Evolutionary conservation across 2,329 filamentous ascomycete species (phyloP), one percentile per base, ranked within the genome.

Genomic region (Trichophyton rubrum): DNA sequence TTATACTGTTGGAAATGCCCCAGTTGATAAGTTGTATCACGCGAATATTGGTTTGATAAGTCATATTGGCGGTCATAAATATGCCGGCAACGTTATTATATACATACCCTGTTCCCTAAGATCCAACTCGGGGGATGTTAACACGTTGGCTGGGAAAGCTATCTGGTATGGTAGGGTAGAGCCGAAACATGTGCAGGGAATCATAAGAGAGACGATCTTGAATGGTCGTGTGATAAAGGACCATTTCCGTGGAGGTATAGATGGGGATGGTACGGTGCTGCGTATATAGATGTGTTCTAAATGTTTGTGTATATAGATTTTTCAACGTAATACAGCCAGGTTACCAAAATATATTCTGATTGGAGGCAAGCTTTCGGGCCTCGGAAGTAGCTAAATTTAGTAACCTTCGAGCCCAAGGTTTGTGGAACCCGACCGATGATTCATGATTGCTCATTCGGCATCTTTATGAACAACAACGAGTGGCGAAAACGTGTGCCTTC

Each of bases 41-140:
- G 73, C 73, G 9, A 74, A 77, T 62, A 66, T 78, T 59, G 75
- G 72, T 3, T 66, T 72, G 56, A 76, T 96, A 68, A 92, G 86
- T 66, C 92, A 97, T 70, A 86, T 96, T 13, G 92, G 92, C 22
- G 92, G 92, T 0, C 92, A 97, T 77, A 96, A 96, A 78, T 97
- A 93, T 76, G 87, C 87, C 41, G 92, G 92, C 45, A 97, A 97
- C 69, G 84, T 96, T 66, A 88, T 97, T 77, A 78, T 97, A 0
- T 97, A 97, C 73, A 82, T 76, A 9, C 73, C 74, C 1, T 70
- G 71, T 1, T 66, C 65, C 13, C 69, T 74, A 67, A 69, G 20
- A 5, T 59, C 59, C 6, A 51, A 15, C 9, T 55, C 41, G 17
- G 41, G 51, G 35, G 51, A 13, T 20, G 20, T 47, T 20, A n/a